Evolutionary conservation across 2,329 filamentous ascomycete genomes (phyloP).

Genomic region (Diatrype stigma): DNA sequence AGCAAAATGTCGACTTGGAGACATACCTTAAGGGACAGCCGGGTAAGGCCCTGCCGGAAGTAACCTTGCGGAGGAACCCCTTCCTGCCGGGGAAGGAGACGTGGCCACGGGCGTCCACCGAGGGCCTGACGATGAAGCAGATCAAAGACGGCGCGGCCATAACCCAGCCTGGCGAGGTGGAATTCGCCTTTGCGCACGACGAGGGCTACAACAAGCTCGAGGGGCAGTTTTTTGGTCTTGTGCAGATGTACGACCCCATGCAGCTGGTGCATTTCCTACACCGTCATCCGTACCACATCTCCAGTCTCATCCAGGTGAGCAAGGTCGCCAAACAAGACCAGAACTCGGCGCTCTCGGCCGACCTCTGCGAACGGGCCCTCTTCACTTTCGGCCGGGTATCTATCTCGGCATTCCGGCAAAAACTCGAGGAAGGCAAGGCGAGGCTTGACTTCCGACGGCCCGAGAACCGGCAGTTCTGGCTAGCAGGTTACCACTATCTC

Average conservation of each 20-base stretch:
- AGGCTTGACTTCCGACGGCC: conserved; percentile 75
- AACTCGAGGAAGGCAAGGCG: conserved; percentile 72
- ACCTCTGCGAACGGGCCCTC: conserved; percentile 84
- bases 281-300: conserved; percentile 82
- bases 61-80: conserved; percentile 71
- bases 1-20: conserved; percentile 54
- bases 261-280: conserved; percentile 72
- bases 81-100: conserved; percentile 84
- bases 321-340: conserved; percentile 89
- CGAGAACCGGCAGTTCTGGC: conserved; percentile 90
- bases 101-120: conserved; percentile 76
- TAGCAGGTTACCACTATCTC: conserved; percentile 86
- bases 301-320: conserved; percentile 87
- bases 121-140: conserved; percentile 77
- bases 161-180: conserved; percentile 49
- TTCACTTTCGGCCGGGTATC: conserved; percentile 91
- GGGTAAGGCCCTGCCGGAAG: conserved; percentile 62
- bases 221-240: conserved; percentile 68
- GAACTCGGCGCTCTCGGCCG: conserved; percentile 79
- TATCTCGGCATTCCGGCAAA: conserved; percentile 74
- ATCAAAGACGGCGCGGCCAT: conserved; percentile 30
- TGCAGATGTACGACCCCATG: conserved; percentile 81
- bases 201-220: conserved; percentile 70
- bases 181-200: conserved; percentile 78
- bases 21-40: conserved; percentile 51